Conservation (phyloP, 257 asterid species). For the Ocimum tenuiflorum region DNA sequence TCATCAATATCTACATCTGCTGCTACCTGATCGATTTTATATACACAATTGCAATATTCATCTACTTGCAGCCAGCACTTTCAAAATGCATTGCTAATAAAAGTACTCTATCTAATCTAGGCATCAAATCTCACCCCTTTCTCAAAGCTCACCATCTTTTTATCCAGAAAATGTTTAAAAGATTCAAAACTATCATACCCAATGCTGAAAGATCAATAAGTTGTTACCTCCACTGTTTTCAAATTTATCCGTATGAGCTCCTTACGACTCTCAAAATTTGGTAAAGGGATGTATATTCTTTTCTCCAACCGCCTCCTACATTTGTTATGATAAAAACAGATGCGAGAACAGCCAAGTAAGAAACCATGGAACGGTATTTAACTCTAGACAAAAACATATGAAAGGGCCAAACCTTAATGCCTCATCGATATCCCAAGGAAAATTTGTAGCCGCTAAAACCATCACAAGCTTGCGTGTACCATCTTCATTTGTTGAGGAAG, state of each 20-base stretch:
- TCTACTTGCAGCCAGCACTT: background rate
- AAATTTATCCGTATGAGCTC: constrained; percentile 82
- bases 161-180: no score
- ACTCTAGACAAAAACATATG: constrained; percentile 10
- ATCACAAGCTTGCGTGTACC: constrained; percentile 90
- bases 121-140: background rate
- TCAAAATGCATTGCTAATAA: no score
- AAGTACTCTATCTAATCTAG: background rate
- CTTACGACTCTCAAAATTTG: constrained; percentile 83
- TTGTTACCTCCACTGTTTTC: constrained; percentile 84
- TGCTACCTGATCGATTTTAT: constrained; percentile 58
- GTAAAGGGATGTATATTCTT: constrained; percentile 89
- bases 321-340: constrained; percentile 22
- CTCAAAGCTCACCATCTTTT: background rate
- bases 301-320: constrained; percentile 95
- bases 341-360: background rate
- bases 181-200: no score
- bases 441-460: constrained; percentile 98
- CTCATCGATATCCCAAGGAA: constrained; percentile 99
- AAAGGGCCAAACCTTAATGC: constrained; percentile 63
- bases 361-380: background rate
- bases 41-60: background rate
- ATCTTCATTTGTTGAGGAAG: constrained; percentile 75
- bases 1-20: constrained; percentile 87
- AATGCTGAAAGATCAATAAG: background rate